phyloP scores from a whole-genome alignment of 148 eudicot species.

The Rhododendron williamsianum region DNA sequence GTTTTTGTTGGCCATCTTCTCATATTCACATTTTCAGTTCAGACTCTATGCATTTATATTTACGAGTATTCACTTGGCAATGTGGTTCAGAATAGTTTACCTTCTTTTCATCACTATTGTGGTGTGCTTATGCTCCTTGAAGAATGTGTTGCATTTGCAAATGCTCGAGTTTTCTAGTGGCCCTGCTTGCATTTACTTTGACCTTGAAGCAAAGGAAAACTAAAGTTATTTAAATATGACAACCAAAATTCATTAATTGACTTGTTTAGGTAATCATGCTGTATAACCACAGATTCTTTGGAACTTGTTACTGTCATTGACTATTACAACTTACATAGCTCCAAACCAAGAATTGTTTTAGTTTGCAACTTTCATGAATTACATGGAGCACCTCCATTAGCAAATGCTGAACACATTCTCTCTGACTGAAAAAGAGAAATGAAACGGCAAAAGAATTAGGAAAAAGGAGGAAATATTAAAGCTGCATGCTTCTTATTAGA shows the following conservation, averaged over 20 bases:
- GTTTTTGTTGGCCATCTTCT: neutral
- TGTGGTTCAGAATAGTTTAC: neutral
- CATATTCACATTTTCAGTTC: neutral
- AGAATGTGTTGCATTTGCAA: neutral
- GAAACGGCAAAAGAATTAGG: neutral
- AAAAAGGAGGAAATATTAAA: neutral
- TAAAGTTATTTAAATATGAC: neutral
- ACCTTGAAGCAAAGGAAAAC: neutral
- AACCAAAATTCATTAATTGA: neutral
- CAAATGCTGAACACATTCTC: neutral
- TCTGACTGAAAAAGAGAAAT: neutral
- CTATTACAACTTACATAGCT: neutral
- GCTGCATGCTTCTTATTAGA: neutral
- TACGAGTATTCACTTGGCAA: neutral
- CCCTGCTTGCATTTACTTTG: neutral
- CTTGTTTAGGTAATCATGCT: constrained; percentile 1
- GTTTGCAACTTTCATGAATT: neutral
- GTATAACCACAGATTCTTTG: neutral
- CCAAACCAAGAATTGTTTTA: neutral
- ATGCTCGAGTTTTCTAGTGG: neutral
- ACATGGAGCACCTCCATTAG: neutral
- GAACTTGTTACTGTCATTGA: neutral
- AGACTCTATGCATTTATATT: neutral
- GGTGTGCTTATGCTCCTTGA: neutral
- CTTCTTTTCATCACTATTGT: neutral